Conservation (phyloP, 805 yeast genomes). For the Yarrowia divulgata region DNA sequence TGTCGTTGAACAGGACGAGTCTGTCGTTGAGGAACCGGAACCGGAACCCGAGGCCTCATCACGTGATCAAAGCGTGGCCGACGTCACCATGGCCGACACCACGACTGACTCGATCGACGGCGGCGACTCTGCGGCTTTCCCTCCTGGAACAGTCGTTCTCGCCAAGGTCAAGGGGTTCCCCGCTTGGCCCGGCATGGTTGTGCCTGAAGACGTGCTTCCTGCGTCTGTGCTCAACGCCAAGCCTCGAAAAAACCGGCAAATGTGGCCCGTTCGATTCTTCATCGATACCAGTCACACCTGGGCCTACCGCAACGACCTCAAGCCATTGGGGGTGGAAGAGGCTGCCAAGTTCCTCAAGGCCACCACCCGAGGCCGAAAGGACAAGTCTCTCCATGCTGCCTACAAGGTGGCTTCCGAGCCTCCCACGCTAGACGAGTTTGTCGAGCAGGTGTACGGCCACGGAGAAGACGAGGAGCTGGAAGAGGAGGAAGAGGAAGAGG, state of each 20-base stretch:
- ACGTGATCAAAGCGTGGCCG: constrained; percentile 13
- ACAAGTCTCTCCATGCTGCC: constrained; percentile 57
- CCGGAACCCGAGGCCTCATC: background rate
- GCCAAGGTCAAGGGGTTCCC: constrained; percentile 89
- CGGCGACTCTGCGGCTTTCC: constrained; percentile 45
- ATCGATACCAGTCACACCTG: constrained; percentile 77
- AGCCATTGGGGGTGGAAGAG: constrained; percentile 54
- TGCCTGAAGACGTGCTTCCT: constrained; percentile 45
- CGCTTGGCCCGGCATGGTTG: constrained; percentile 86
- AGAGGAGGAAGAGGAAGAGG: constrained; percentile 50
- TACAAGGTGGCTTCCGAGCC: constrained; percentile 64
- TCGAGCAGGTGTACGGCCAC: constrained; percentile 52
- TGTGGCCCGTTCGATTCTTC: constrained; percentile 69
- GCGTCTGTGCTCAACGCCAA: constrained; percentile 45
- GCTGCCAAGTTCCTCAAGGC: constrained; percentile 54
- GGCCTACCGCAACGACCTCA: constrained; percentile 63
- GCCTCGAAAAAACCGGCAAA: constrained; percentile 56
- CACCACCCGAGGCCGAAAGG: constrained; percentile 52
- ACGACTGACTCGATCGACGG: constrained; percentile 8
- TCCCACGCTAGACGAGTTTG: constrained; percentile 57
- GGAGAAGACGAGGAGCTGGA: constrained; percentile 43
- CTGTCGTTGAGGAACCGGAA: background rate
- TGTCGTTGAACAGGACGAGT: background rate
- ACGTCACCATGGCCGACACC: constrained; percentile 7
- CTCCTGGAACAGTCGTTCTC: constrained; percentile 65